Conservation (phyloP, 352 stramenopile species). For the Phytophthora constricta region DNA sequence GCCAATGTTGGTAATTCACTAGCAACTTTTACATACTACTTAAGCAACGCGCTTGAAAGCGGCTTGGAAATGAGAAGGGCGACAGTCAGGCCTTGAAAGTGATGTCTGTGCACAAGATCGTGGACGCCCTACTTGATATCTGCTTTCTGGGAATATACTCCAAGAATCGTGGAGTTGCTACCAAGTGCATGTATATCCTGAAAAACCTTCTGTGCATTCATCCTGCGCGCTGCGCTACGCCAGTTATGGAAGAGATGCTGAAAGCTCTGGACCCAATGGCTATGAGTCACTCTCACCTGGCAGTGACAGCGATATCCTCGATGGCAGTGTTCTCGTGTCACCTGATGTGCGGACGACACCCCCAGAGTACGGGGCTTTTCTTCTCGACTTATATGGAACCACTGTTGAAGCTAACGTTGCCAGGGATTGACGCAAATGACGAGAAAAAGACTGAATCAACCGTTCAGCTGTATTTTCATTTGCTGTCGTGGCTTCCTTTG, state of each 20-base stretch:
- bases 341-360: slow-evolving; percentile 66
- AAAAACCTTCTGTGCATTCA: slow-evolving; percentile 73
- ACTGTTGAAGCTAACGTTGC: slow-evolving; percentile 66
- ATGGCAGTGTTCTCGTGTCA: slow-evolving; percentile 68
- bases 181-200: slow-evolving; percentile 75
- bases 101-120: slow-evolving; percentile 39
- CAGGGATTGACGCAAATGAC: slow-evolving; percentile 80
- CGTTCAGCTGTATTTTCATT: slow-evolving; percentile 68
- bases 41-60: slow-evolving; percentile 57
- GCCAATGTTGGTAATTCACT: slow-evolving; percentile 62
- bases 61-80: slow-evolving; percentile 59
- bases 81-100: slow-evolving; percentile 31
- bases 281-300: slow-evolving; percentile 77
- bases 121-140: slow-evolving; percentile 61
- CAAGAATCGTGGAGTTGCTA: slow-evolving; percentile 66
- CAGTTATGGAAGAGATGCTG: slow-evolving; percentile 75
- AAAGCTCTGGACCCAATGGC: slow-evolving; percentile 71
- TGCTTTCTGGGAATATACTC: slow-evolving; percentile 78
- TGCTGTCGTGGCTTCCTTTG: slow-evolving; percentile 74
- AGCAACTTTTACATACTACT: slow-evolving; percentile 60
- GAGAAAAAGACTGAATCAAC: slow-evolving; percentile 78
- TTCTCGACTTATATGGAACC: slow-evolving; percentile 65
- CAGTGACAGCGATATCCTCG: slow-evolving; percentile 71
- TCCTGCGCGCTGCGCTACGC: slow-evolving; percentile 39
- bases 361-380: slow-evolving; percentile 50